Conservation (phyloP, 2,329 filamentous ascomycete genomes). For the Metarhizium humberi region DNA sequence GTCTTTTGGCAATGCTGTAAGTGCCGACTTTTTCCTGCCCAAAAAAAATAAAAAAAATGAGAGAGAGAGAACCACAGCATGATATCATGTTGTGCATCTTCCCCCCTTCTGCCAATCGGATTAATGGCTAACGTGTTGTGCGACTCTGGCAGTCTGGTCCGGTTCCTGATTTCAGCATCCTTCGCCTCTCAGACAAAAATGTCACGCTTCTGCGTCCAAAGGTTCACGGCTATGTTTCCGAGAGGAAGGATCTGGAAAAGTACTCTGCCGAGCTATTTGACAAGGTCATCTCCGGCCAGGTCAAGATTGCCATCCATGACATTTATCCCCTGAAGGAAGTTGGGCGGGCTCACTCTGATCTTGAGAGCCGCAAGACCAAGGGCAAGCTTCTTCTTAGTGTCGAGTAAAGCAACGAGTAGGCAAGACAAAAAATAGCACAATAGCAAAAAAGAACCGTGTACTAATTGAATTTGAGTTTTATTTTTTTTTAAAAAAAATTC, state of each 20-base stretch:
- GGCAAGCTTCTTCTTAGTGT: conserved; percentile 74
- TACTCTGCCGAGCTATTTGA: conserved; percentile 67
- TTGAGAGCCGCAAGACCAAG: conserved; percentile 73
- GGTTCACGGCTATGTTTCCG: conserved; percentile 61
- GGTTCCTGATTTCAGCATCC: conserved; percentile 55
- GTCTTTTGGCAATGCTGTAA: conserved; percentile 70
- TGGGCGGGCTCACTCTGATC: conserved; percentile 62
- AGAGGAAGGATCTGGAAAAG: conserved; percentile 59
- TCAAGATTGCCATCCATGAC: conserved; percentile 67
- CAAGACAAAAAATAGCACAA: conserved; percentile 7
- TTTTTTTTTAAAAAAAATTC: neutral
- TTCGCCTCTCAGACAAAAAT: conserved; percentile 62
- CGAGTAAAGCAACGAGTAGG: conserved; percentile 21
- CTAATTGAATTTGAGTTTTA: neutral
- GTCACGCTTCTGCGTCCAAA: conserved; percentile 66
- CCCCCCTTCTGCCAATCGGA: neutral
- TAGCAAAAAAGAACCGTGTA: neutral
- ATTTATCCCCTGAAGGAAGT: conserved; percentile 68
- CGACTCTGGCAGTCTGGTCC: conserved; percentile 44
- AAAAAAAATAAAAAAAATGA: too few relatives aligned
- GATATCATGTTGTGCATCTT: neutral
- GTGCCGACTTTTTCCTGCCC: conserved; percentile 15
- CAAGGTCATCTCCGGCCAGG: conserved; percentile 57
- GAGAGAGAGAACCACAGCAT: too few relatives aligned
- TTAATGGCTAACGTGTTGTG: neutral